These are phyloP conservation scores for Backusella sp. DNA, from an alignment of 192 early-diverging fungal species.

Conservation along the genomic window DNA sequence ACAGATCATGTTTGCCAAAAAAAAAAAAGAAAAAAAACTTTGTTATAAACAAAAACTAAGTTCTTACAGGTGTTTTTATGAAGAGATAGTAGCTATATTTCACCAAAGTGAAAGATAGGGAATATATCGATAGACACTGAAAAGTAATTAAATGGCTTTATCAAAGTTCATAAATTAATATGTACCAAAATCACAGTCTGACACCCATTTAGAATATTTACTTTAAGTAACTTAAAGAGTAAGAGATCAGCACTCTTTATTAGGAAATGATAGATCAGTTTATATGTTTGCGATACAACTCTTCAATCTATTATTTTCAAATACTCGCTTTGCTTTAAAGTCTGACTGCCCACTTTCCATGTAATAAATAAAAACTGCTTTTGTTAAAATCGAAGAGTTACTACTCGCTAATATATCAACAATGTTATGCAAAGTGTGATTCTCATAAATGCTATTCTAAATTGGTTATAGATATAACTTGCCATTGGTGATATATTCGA, in stretches of 20 bases:
- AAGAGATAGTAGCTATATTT: neutral
- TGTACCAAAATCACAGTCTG: neutral
- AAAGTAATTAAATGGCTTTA: neutral
- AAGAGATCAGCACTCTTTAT: neutral
- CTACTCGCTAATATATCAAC: neutral
- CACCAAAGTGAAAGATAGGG: neutral
- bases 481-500: neutral
- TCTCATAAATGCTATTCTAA: neutral
- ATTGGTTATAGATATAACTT: neutral
- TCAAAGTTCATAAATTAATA: neutral
- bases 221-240: neutral
- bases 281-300: neutral
- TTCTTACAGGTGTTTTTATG: neutral
- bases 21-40: neutral
- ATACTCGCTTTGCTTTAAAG: too few species aligned
- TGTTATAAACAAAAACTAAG: neutral
- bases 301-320: neutral
- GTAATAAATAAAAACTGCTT: neutral
- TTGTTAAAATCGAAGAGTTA: neutral
- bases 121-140: neutral
- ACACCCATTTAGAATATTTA: neutral
- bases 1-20: neutral
- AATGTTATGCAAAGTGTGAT: neutral
- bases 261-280: neutral
- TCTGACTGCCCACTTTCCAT: neutral